Conservation (phyloP, 495 filamentous ascomycete genomes). For the Xylaria scruposa region DNA sequence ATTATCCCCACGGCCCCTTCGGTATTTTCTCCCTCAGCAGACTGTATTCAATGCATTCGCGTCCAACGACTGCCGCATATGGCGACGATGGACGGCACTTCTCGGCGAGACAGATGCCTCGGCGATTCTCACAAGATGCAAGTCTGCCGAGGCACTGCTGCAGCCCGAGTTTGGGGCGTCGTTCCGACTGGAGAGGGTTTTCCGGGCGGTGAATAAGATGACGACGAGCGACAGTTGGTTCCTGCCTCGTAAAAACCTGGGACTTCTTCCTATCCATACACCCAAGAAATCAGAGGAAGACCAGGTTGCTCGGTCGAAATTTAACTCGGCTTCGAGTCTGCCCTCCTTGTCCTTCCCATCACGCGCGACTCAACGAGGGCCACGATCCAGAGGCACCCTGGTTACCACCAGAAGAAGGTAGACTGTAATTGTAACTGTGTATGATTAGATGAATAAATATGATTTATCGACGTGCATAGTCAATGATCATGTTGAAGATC, state of each 20-base stretch:
- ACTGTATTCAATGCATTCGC: slow-evolving; percentile 36
- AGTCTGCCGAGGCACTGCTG: slow-evolving; percentile 30
- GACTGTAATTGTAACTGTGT: background rate
- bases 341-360: background rate
- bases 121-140: slow-evolving; percentile 31
- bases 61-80: slow-evolving; percentile 40
- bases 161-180: slow-evolving; percentile 45
- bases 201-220: slow-evolving; percentile 22
- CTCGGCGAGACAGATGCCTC: slow-evolving; percentile 41
- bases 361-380: slow-evolving; percentile 7
- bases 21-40: slow-evolving; percentile 47
- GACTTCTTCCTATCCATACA: background rate
- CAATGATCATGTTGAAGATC: background rate
- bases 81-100: slow-evolving; percentile 47
- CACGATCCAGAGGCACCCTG: slow-evolving; percentile 19
- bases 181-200: slow-evolving; percentile 29
- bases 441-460: background rate
- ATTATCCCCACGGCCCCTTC: slow-evolving; percentile 39
- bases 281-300: background rate
- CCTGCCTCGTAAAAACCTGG: slow-evolving; percentile 1
- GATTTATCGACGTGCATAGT: background rate
- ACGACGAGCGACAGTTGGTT: slow-evolving; percentile 20
- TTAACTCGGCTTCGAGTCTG: background rate
- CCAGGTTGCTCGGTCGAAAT: background rate
- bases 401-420: background rate